phyloP scores from a whole-genome alignment of 1,139 yeast genomes.

The Kodamaea fungicola region DNA sequence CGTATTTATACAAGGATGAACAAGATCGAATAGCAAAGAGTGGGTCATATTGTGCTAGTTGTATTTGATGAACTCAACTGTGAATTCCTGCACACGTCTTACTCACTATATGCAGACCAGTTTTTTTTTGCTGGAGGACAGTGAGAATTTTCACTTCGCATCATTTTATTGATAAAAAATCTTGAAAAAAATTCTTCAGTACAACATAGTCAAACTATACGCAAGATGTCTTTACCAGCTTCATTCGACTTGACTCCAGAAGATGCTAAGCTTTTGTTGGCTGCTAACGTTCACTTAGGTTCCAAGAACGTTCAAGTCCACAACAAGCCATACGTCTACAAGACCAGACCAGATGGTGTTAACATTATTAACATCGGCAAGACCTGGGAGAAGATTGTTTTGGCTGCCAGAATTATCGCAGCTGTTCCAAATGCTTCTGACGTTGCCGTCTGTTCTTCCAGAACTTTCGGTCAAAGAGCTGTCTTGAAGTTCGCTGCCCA shows the following conservation, averaged over 20 bases:
- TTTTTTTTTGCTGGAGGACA: background rate
- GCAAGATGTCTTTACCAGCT: conserved; percentile 79
- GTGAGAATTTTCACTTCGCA: conserved; percentile 9
- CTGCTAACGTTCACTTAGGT: conserved; percentile 99
- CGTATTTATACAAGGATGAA: no score
- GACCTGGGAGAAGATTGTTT: conserved; percentile 99
- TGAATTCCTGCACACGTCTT: conserved; percentile 4
- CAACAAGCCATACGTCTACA: conserved; percentile 99
- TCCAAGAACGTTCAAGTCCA: conserved; percentile 99
- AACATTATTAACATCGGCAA: conserved; percentile 97
- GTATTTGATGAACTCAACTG: background rate
- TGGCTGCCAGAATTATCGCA: conserved; percentile 99
- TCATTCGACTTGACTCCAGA: conserved; percentile 93
- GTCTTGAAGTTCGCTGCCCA: conserved; percentile 99
- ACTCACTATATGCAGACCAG: conserved; percentile 2
- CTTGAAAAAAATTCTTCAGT: conserved; percentile 9
- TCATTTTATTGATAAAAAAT: conserved; percentile 5
- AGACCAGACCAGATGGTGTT: conserved; percentile 99
- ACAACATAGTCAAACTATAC: conserved; percentile 10
- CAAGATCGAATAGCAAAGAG: no score
- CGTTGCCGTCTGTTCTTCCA: conserved; percentile 98
- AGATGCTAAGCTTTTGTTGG: conserved; percentile 99
- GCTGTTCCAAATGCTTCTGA: conserved; percentile 98
- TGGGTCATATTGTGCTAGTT: no score
- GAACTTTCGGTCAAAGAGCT: conserved; percentile 99